These are phyloP conservation scores for Termitomyces sp. DNA, from an alignment of 768 basidiomycete genomes.

Conservation along the genomic window DNA sequence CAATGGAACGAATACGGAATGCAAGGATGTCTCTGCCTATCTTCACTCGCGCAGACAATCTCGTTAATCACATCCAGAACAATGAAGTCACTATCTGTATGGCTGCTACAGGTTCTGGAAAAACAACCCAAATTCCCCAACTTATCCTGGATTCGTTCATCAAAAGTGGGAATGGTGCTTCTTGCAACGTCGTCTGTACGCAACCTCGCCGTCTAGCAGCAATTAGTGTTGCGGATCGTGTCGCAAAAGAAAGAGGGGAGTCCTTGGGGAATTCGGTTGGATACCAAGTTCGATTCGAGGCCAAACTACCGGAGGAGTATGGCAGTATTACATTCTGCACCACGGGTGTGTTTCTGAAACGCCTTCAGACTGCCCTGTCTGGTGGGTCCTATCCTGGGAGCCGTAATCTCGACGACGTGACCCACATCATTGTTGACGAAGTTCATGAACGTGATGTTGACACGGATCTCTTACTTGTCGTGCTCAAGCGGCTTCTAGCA, in stretches of 20 bases:
- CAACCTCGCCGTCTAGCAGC: conserved; percentile 92
- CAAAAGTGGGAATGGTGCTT: conserved; percentile 70
- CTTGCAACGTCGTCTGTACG: conserved; percentile 89
- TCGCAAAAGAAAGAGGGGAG: conserved; percentile 86
- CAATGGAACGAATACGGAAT: conserved; percentile 61
- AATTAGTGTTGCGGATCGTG: conserved; percentile 87
- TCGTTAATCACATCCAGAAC: conserved; percentile 64
- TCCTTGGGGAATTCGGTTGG: conserved; percentile 69
- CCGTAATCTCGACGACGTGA: conserved; percentile 66
- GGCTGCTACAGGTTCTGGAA: conserved; percentile 90
- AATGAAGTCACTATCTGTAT: conserved; percentile 88
- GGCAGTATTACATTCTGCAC: conserved; percentile 93
- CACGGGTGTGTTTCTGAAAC: conserved; percentile 84
- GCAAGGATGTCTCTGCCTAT: conserved; percentile 74
- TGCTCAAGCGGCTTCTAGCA: conserved; percentile 77
- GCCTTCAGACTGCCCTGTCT: conserved; percentile 73
- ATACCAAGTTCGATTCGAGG: conserved; percentile 91
- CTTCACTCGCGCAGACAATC: conserved; percentile 58
- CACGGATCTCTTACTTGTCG: conserved; percentile 85
- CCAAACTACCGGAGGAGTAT: conserved; percentile 71
- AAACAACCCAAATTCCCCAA: conserved; percentile 94
- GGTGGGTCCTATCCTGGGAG: conserved; percentile 31
- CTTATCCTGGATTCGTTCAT: conserved; percentile 86
- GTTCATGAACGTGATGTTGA: conserved; percentile 96
- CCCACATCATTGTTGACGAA: conserved; percentile 93